Evolutionary conservation across 306 rosid genomes (phyloP).

Genomic region (Crataegus laevigata): DNA sequence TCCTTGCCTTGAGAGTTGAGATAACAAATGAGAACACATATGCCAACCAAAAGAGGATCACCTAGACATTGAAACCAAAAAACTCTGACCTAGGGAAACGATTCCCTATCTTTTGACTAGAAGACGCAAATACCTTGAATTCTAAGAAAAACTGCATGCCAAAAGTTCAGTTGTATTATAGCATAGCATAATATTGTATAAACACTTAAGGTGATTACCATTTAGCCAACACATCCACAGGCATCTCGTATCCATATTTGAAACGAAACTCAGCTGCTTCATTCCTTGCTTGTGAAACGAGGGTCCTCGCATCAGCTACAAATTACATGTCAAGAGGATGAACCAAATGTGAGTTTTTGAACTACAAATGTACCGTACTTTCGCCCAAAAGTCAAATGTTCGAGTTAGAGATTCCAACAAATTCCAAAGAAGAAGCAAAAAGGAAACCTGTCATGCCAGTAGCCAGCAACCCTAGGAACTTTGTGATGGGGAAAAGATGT

Average conservation of each 20-base stretch:
- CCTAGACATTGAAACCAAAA: background rate
- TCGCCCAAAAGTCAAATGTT: background rate
- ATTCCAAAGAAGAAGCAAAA: background rate
- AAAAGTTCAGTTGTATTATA: background rate
- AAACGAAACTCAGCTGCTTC: slow-evolving; percentile 98
- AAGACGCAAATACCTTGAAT: background rate
- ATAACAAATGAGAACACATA: background rate
- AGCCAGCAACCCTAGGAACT: slow-evolving; percentile 89
- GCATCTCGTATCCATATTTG: slow-evolving; percentile 92
- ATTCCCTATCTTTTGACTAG: background rate
- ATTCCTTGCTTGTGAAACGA: slow-evolving; percentile 95
- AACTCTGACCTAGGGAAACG: background rate
- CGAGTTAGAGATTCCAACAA: background rate
- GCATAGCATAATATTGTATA: background rate
- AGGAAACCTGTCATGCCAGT: slow-evolving; percentile 88
- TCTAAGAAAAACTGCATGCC: background rate
- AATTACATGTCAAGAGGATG: slow-evolving; percentile 9
- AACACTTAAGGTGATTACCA: slow-evolving; percentile 35
- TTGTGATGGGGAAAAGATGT: slow-evolving; percentile 84
- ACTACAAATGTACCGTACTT: background rate
- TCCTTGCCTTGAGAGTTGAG: background rate
- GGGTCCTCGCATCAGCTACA: slow-evolving; percentile 95
- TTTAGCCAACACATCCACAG: slow-evolving; percentile 77
- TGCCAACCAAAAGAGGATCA: background rate
- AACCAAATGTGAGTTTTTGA: slow-evolving; percentile 10